Evolutionary conservation across 768 basidiomycete species (phyloP), one percentile per base, ranked within the genome.

Genomic region (Asterophora lycoperdoides): DNA sequence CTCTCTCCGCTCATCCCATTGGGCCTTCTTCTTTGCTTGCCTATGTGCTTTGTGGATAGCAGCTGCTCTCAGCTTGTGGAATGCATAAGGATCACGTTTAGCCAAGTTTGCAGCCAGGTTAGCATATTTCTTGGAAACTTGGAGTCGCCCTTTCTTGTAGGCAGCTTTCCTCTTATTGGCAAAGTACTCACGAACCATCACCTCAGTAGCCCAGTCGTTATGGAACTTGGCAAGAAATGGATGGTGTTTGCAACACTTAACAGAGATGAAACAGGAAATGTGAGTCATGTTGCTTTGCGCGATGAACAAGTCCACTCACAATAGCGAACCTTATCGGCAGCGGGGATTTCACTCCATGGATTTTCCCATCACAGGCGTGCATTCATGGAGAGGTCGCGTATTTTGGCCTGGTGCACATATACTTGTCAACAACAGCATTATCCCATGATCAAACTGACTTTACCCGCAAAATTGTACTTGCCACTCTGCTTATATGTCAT

Each of bases 171-270:
- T 43, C n/a, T 53, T 53, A 20, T 62, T 60, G 17, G 52, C 49
- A 32, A 60, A 54, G 35, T 49, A 60, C 34, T 62, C 61, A n/a
- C 48, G 47, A 1, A 51, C 49, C 3, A 64, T 41, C 4, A 49
- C 56, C 28, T 64, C 53, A 3, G 60, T 62, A 2, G 62, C 62
- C 61, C 58, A 64, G 36, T 64, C 59, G 36, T 60, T 58, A 8
- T 33, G 36, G 50, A 52, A 60, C 2, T 41, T 43, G 3, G 43
- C 44, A 18, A 58, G 41, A 13, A 53, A 44, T 10, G 50, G 55
- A 14, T 54, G 33, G 5, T 35, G 30, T 5, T 48, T 42, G 30
- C 52, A 48, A 23, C 47, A 51, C 51, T 52, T 14, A 15, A n/a
- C n/a, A n/a, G n/a, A n/a, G n/a, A n/a, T n/a, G n/a, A n/a, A n/a